Base-by-base conservation (phyloP, 192 early-diverging fungal species). In the Geranomyces michiganensis region DNA sequence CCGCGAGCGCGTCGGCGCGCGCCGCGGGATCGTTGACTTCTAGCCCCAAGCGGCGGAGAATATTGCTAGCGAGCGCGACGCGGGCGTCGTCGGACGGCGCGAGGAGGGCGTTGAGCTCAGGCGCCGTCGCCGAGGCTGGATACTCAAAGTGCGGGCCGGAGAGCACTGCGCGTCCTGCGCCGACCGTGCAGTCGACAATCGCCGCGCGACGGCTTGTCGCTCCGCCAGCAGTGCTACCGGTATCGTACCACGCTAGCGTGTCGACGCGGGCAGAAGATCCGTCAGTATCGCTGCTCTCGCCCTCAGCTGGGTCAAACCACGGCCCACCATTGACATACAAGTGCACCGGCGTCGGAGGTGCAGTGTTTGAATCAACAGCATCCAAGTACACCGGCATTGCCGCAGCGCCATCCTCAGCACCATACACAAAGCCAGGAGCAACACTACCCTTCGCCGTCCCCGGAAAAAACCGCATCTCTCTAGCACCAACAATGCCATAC, bases 141-240 rank as follows among this genome's bases (percentile, higher is more conserved):
- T 91, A 93, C 72, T 96, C 96, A 22, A 93, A 81, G 67, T 98
- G 96, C 33, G 92, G 76, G 13, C 93, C 95, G 21, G 88, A 78
- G 27, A 98, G 67, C 0, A 96, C 75, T 0, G 93, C 93, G n/a
- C 41, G 13, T 1, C 86, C 86, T 0, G 77, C 72, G 6, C 93
- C 94, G 1, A 92, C 81, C 8, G 61, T 66, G 72, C 89, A 91
- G 56, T 83, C 79, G 6, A 97, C 80, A 32, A 92, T 83, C 0
- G 94, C 93, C 24, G 73, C 67, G 36, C 48, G 60, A 9, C 13
- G 47, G 32, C 41, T 14, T 56, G 26, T 8, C 30, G 14, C n/a
- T n/a, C n/a, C 21, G 44, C 51, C 31, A 43, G 9, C 14, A 22
- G 0, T 43, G 46, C 10, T 41, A 10, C 36, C 36, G 15, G 46